Evolutionary conservation across 768 basidiomycete genomes (phyloP).

Genomic region (Cytidiella melzeri): DNA sequence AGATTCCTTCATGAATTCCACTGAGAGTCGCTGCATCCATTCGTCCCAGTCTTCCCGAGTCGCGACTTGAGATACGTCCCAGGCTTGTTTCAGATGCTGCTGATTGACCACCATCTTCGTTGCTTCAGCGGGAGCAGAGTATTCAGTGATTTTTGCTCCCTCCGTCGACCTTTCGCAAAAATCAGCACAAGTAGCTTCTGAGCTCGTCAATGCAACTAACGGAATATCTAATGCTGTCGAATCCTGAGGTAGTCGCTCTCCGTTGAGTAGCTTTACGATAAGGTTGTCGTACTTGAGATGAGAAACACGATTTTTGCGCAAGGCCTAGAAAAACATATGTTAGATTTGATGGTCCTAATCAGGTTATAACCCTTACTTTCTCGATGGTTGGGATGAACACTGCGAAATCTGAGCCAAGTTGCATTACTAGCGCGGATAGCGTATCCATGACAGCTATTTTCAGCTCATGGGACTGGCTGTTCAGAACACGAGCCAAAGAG

Average conservation of each 20-base stretch:
- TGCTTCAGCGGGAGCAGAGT: conserved; percentile 73
- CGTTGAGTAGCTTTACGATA: conserved; percentile 82
- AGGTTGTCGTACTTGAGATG: conserved; percentile 86
- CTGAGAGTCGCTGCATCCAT: conserved; percentile 90
- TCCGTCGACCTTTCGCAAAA: conserved; percentile 42
- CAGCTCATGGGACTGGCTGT: conserved; percentile 68
- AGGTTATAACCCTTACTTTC: conserved; percentile 56
- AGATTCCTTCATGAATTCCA: conserved; percentile 97
- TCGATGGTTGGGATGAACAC: conserved; percentile 97
- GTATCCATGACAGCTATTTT: conserved; percentile 88
- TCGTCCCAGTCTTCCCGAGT: conserved; percentile 89
- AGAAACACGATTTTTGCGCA: conserved; percentile 44
- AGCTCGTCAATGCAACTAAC: conserved; percentile 32
- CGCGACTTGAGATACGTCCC: conserved; percentile 77
- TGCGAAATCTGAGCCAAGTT: conserved; percentile 94
- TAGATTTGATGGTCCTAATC: not conserved
- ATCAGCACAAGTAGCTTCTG: conserved; percentile 2
- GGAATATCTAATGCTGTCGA: conserved; percentile 61
- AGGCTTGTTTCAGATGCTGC: conserved; percentile 93
- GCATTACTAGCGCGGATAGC: conserved; percentile 84
- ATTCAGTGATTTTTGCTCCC: conserved; percentile 58
- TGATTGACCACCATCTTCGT: conserved; percentile 93
- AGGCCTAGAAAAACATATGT: not conserved
- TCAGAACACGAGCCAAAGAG: conserved; percentile 84
- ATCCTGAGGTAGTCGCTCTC: conserved; percentile 89